Evolutionary conservation across 176 grass and related monocot genomes (phyloP).

Genomic region (Hsuehochloa calcarea): DNA sequence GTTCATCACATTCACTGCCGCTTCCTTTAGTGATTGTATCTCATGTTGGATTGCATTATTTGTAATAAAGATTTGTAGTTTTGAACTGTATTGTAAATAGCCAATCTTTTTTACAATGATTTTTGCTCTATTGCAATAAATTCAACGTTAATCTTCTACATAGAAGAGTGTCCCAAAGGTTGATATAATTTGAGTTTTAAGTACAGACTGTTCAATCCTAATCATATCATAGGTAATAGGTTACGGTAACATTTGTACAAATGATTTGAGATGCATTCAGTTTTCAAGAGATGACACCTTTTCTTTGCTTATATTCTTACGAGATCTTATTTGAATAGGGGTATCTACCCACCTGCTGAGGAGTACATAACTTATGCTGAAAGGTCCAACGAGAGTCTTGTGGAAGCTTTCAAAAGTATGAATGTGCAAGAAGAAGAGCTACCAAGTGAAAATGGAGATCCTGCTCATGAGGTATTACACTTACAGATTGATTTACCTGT

Average conservation of each 20-base stretch:
- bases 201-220: background rate
- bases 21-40: background rate
- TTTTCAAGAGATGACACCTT: background rate
- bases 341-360: slow-evolving; percentile 57
- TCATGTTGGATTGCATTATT: background rate
- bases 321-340: slow-evolving; percentile 45
- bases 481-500: background rate
- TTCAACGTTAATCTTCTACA: background rate
- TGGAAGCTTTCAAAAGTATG: slow-evolving; percentile 83
- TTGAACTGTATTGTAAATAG: background rate
- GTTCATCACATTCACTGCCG: background rate
- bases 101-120: background rate
- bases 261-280: background rate
- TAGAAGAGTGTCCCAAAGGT: background rate
- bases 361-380: slow-evolving; percentile 57
- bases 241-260: background rate
- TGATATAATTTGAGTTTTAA: background rate
- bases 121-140: background rate
- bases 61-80: background rate
- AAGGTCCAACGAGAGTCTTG: slow-evolving; percentile 52
- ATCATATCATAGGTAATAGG: background rate
- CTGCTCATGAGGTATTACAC: slow-evolving; percentile 46
- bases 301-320: background rate
- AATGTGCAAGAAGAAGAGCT: slow-evolving; percentile 59
- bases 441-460: slow-evolving; percentile 61